A percentile compares a stretch with the other conserved stretches of the same genome.
phyloP scores from a whole-genome alignment of 2,329 filamentous ascomycete genomes.

The Fusarium proliferatum region DNA sequence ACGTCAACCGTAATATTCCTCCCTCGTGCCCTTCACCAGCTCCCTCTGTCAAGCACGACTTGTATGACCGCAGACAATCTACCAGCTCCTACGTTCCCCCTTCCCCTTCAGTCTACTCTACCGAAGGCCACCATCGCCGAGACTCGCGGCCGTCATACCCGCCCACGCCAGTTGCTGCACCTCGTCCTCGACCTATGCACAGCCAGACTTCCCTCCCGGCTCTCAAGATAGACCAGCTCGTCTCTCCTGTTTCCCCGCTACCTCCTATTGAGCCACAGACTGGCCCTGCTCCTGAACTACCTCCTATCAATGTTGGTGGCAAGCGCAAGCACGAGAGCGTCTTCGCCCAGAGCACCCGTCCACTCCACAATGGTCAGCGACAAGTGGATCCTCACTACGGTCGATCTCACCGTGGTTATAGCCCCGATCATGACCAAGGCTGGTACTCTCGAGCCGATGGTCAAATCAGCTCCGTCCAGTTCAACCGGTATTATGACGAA shows the following conservation, averaged over 20 bases:
- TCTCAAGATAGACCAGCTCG: constrained; percentile 48
- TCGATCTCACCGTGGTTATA: constrained; percentile 36
- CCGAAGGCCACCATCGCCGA: constrained; percentile 45
- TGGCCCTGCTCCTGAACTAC: constrained; percentile 43
- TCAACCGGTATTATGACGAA: constrained; percentile 46
- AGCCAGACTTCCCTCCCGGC: constrained; percentile 49
- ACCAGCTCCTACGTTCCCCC: constrained; percentile 54
- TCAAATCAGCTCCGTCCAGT: constrained; percentile 45
- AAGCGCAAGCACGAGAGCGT: constrained; percentile 54
- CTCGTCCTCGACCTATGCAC: constrained; percentile 39
- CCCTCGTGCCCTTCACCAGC: constrained; percentile 47
- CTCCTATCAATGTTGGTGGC: constrained; percentile 45
- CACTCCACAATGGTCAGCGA: constrained; percentile 53
- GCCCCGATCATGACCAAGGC: constrained; percentile 47
- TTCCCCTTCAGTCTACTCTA: constrained; percentile 50
- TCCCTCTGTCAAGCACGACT: constrained; percentile 47
- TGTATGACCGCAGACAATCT: constrained; percentile 52
- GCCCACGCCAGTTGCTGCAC: constrained; percentile 43
- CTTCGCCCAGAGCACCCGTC: constrained; percentile 47
- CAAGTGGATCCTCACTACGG: constrained; percentile 50
- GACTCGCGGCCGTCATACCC: constrained; percentile 48
- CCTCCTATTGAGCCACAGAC: constrained; percentile 52
- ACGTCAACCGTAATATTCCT: constrained; percentile 46
- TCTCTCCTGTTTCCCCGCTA: constrained; percentile 49
- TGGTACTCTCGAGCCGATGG: constrained; percentile 53